Evolutionary conservation across 208 protist species (phyloP).

Genomic region (Trypanosoma cruzi): DNA sequence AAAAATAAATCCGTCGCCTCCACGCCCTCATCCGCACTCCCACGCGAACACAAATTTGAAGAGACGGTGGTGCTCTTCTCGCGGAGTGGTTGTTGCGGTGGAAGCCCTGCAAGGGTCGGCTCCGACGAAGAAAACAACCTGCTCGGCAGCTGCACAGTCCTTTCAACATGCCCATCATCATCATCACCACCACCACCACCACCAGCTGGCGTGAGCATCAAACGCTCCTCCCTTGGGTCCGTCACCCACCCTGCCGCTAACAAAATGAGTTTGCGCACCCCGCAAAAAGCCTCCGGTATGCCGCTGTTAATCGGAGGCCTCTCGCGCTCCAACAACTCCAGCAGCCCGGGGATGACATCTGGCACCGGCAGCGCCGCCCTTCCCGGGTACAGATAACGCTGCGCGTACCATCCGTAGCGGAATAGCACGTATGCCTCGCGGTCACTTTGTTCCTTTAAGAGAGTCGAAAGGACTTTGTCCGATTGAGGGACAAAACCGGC

Average conservation of each 20-base stretch:
- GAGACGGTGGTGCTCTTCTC: not conserved
- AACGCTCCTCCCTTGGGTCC: slow-evolving; percentile 10
- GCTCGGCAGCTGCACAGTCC: not conserved
- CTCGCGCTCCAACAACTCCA: slow-evolving; percentile 25
- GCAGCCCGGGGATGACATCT: slow-evolving; percentile 19
- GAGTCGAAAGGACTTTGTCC: slow-evolving; percentile 38
- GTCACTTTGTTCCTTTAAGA: slow-evolving; percentile 61
- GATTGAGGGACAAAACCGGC: slow-evolving; percentile 47
- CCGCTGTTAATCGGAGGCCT: not conserved
- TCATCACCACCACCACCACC: not conserved
- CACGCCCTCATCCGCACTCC: not conserved
- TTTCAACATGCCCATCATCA: not conserved
- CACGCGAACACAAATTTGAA: slow-evolving; percentile 5
- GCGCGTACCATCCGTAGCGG: slow-evolving; percentile 54
- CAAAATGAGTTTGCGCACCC: slow-evolving; percentile 40
- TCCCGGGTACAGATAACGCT: slow-evolving; percentile 36
- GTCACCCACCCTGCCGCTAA: slow-evolving; percentile 54
- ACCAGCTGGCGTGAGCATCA: not conserved
- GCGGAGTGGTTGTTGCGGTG: not conserved
- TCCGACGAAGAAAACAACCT: not conserved
- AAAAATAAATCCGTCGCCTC: not conserved
- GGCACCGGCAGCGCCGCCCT: slow-evolving; percentile 1
- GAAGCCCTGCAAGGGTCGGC: not conserved
- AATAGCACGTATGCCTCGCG: slow-evolving; percentile 69
- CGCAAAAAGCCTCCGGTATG: not conserved